A percentile compares a stretch with the other conserved stretches of the same genome.
Evolutionary conservation across 139 green algal genomes (phyloP).

Genomic region (Chlorella vulgaris): DNA sequence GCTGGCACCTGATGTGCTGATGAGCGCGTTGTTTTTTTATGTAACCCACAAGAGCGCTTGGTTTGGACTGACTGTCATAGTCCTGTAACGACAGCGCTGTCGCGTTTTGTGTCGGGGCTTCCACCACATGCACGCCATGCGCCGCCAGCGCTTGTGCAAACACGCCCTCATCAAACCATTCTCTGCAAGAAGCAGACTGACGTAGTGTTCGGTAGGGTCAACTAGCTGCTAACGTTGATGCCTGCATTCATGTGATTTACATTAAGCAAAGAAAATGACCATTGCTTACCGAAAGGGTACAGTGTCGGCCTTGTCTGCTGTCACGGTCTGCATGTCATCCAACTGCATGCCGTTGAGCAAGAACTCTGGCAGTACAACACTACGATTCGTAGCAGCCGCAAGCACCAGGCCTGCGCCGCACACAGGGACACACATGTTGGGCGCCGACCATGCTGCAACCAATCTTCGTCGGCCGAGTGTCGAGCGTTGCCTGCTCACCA

Average conservation of each 20-base stretch:
- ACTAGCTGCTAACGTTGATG: too few species aligned
- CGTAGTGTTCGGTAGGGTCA: too few species aligned
- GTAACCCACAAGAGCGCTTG: not conserved
- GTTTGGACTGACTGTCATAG: constrained; percentile 16
- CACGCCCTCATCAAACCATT: constrained; percentile 2
- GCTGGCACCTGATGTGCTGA: constrained; percentile 18
- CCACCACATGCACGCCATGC: constrained; percentile 8
- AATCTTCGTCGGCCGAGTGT: too few species aligned
- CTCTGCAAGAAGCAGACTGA: too few species aligned
- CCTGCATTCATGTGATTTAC: too few species aligned
- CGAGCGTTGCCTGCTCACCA: too few species aligned
- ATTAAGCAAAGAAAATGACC: not conserved
- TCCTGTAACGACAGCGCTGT: not conserved
- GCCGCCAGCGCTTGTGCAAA: not conserved
- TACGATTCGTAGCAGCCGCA: not conserved
- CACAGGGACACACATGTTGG: not conserved
- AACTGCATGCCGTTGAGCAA: constrained; percentile 5
- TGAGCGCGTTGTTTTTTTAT: not conserved
- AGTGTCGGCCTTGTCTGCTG: not conserved
- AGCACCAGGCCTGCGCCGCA: not conserved
- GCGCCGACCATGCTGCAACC: too few species aligned
- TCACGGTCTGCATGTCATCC: constrained; percentile 9
- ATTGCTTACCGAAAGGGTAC: constrained; percentile 16
- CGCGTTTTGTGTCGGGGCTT: not conserved
- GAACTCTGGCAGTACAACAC: not conserved